A percentile compares a stretch with the other conserved stretches of the same genome.
These are phyloP conservation scores for Isabelozyma rhagii DNA, from an alignment of 805 yeast species.

Conservation along the genomic window DNA sequence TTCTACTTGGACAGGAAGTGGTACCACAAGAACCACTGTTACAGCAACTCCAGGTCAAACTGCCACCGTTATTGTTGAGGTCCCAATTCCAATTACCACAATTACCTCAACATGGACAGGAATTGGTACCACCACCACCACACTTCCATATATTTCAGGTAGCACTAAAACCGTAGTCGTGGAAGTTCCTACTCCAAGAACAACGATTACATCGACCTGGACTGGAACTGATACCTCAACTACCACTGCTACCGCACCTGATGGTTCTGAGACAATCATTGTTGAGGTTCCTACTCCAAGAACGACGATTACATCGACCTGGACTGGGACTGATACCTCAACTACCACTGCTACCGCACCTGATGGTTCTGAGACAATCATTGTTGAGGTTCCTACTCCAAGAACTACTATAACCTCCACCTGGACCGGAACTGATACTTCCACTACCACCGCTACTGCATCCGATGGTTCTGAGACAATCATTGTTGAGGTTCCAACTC, in stretches of 20 bases:
- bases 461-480: too few relatives aligned
- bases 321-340: slow-evolving; percentile 7
- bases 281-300: neutral
- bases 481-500: neutral
- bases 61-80: slow-evolving; percentile 13
- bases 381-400: slow-evolving; percentile 5
- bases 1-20: slow-evolving; percentile 4
- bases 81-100: slow-evolving; percentile 10
- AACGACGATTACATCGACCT: neutral
- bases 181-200: slow-evolving; percentile 9
- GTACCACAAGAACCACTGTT: slow-evolving; percentile 12
- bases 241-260: neutral
- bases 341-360: slow-evolving; percentile 2
- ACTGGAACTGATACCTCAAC: slow-evolving; percentile 4
- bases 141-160: slow-evolving; percentile 7
- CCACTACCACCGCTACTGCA: too few relatives aligned
- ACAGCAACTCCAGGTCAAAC: slow-evolving; percentile 14
- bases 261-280: neutral
- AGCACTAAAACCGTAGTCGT: slow-evolving; percentile 12
- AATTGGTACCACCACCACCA: slow-evolving; percentile 2
- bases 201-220: slow-evolving; percentile 1
- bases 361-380: slow-evolving; percentile 4
- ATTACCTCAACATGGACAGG: neutral
- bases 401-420: too few relatives aligned
- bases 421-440: too few relatives aligned